These are phyloP conservation scores for Ophiocordyceps camponoti-leonardi DNA, from an alignment of 2,329 filamentous ascomycete genomes.

Conservation along the genomic window DNA sequence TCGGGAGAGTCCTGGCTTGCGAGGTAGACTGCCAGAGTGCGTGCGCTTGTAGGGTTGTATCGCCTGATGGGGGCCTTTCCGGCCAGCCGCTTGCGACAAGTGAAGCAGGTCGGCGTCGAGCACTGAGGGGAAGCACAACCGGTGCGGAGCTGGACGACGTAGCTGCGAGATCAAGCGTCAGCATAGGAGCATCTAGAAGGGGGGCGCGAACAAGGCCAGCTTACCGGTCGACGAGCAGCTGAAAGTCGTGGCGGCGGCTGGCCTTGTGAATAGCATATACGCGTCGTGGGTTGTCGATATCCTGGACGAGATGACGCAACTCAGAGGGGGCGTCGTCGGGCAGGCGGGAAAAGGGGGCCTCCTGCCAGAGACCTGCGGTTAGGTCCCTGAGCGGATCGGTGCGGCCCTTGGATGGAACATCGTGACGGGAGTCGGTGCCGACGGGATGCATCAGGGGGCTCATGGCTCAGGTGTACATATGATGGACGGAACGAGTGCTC, in stretches of 20 bases:
- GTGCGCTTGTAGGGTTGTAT: slow-evolving; percentile 67
- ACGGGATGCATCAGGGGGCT: slow-evolving; percentile 4
- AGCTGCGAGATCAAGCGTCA: slow-evolving; percentile 29
- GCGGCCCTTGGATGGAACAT: slow-evolving; percentile 1
- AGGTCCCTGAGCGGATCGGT: slow-evolving; percentile 20
- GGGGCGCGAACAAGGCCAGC: slow-evolving; percentile 5
- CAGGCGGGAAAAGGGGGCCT: slow-evolving; percentile 39
- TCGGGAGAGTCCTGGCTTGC: slow-evolving; percentile 67
- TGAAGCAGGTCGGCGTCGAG: slow-evolving; percentile 63
- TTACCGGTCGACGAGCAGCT: slow-evolving; percentile 50
- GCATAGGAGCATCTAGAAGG: neutral
- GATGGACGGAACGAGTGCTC: neutral
- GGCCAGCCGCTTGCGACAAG: slow-evolving; percentile 51
- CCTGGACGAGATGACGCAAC: slow-evolving; percentile 34
- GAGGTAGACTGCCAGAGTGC: slow-evolving; percentile 63
- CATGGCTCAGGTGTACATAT: slow-evolving; percentile 3
- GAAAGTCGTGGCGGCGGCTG: slow-evolving; percentile 44
- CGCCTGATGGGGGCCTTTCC: slow-evolving; percentile 54
- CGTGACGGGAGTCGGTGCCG: neutral
- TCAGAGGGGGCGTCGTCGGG: slow-evolving; percentile 43
- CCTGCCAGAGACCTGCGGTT: slow-evolving; percentile 42
- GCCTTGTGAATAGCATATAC: slow-evolving; percentile 45
- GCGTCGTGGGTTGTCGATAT: slow-evolving; percentile 42
- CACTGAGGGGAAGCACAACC: slow-evolving; percentile 59
- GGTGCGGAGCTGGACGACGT: slow-evolving; percentile 63